phyloP scores from a whole-genome alignment of 306 rosid genomes.

The Prunus campanulata region DNA sequence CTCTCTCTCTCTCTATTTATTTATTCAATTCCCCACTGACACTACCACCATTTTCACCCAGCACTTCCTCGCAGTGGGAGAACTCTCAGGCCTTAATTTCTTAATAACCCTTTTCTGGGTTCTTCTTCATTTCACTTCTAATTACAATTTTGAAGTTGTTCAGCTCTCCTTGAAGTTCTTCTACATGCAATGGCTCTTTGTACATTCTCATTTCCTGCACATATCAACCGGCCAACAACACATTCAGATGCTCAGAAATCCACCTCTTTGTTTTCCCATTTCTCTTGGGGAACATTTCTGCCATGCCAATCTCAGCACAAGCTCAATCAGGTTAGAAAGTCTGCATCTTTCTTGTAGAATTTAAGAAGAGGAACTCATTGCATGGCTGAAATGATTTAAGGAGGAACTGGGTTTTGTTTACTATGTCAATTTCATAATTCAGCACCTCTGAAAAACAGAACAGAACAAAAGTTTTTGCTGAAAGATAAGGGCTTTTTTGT shows the following conservation, averaged over 20 bases:
- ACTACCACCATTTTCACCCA: not conserved
- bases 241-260: conserved; percentile 29
- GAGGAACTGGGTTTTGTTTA: conserved; percentile 18
- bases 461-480: conserved; percentile 1
- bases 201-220: conserved; percentile 50
- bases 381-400: conserved; percentile 3
- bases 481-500: conserved; percentile 27
- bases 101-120: conserved; percentile 20
- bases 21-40: conserved; percentile 14
- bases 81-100: not conserved
- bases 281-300: conserved; percentile 40
- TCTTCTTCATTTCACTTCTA: conserved; percentile 20
- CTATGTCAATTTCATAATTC: not conserved
- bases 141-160: not conserved
- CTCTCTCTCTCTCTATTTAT: not conserved
- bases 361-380: conserved; percentile 2
- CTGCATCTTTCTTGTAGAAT: not conserved
- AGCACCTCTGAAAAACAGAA: not conserved
- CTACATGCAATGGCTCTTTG: conserved; percentile 61
- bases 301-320: conserved; percentile 29
- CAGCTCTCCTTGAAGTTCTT: not conserved
- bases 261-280: conserved; percentile 15
- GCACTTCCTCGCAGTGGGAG: conserved; percentile 14
- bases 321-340: conserved; percentile 46
- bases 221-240: conserved; percentile 27